These are phyloP conservation scores for Microascus cirrosus DNA, from an alignment of 2,329 filamentous ascomycete genomes.

Conservation along the genomic window DNA sequence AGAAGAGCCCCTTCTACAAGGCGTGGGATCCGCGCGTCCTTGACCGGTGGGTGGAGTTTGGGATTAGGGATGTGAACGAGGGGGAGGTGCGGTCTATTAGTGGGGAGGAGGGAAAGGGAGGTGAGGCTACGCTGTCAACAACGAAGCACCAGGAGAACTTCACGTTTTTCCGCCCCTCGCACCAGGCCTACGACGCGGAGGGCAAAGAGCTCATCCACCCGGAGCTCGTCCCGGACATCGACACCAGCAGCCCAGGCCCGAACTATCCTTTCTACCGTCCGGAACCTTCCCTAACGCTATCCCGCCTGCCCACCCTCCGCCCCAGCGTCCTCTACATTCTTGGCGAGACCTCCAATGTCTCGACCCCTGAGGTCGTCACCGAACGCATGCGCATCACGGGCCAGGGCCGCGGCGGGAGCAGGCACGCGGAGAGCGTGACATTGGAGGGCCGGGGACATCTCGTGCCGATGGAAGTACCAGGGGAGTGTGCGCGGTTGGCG, in stretches of 20 bases:
- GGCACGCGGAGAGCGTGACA: constrained; percentile 54
- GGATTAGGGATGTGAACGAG: constrained; percentile 52
- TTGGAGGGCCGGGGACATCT: constrained; percentile 60
- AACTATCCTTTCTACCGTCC: constrained; percentile 49
- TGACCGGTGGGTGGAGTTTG: constrained; percentile 59
- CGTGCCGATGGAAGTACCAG: constrained; percentile 70
- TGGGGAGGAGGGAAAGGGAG: constrained; percentile 10
- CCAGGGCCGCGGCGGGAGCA: constrained; percentile 53
- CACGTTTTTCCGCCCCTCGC: constrained; percentile 58
- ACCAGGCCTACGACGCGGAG: constrained; percentile 25
- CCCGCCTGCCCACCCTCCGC: constrained; percentile 46
- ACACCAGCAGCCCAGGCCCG: constrained; percentile 21
- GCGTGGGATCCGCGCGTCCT: constrained; percentile 71
- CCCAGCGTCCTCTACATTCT: constrained; percentile 61
- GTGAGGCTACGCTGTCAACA: constrained; percentile 61
- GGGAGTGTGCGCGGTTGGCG: constrained; percentile 49
- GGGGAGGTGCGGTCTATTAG: constrained; percentile 7
- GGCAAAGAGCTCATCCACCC: constrained; percentile 26
- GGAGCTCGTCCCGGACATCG: constrained; percentile 32
- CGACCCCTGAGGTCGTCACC: constrained; percentile 32
- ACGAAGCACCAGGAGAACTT: constrained; percentile 79
- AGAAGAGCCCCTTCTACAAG: constrained; percentile 58
- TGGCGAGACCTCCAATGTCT: constrained; percentile 48
- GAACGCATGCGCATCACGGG: constrained; percentile 56
- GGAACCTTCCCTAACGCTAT: constrained; percentile 46